Evolutionary conservation across 2,329 filamentous ascomycete genomes (phyloP), one percentile per base, ranked within the genome.

Genomic region (Dactylellina parvicollis): DNA sequence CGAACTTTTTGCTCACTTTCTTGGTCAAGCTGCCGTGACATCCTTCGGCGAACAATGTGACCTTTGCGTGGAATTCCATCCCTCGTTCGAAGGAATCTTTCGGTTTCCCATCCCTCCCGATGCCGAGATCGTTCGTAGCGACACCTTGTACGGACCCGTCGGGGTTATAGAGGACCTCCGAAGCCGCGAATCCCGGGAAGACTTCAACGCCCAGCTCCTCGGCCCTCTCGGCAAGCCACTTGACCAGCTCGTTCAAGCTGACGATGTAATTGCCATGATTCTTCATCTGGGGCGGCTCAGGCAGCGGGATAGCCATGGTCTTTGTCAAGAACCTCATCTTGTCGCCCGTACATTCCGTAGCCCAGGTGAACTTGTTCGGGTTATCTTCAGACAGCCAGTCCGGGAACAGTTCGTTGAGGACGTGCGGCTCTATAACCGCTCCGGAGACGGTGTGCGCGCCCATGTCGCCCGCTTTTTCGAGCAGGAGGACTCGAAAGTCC

Each of bases 181-280:
- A 92, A 2, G 93, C 95, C 12, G 95, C 93, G 78, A 99, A 99
- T 1, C 95, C 95, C 2, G 95, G 91, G 78, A 98, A 99, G 10
- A 99, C 87, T 82, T 99, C 95, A 26, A 99, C 95, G 30, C 95
- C 95, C 28, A 96, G 80, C 82, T 98, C 95, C 82, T 99, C 95
- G n/a, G 95, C 95, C 50, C 94, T 88, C 80, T 98, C 95, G 52
- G 92, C 93, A 1, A 99, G 85, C 95, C 95, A 99, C 82, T 94
- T 96, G 66, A 91, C 90, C 79, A 99, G 90, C 81, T 98, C 92
- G 81, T 96, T 98, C 78, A 99, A 83, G 79, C 92, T 96, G 79
- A 99, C 88, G 77, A 99, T 99, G 81, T 96, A 98, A 82, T 99
- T 99, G 77, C 95, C 95, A 79, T 96, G 87, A 80, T 99, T 99